Conservation (phyloP, 2,329 filamentous ascomycete species). For the Rugonectria rugulosa region DNA sequence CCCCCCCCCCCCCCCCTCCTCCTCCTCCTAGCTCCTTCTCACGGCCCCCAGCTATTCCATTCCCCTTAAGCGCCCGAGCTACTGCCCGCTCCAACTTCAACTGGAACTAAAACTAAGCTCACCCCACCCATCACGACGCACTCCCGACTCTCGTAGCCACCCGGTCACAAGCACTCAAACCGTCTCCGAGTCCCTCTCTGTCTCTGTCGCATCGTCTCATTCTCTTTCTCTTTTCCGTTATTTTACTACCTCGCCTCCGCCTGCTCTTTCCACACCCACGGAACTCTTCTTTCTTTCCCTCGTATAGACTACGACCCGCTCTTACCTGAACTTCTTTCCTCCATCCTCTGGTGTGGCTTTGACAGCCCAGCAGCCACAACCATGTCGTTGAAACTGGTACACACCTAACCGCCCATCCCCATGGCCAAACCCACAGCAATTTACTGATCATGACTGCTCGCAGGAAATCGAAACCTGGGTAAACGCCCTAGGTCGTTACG, state of each 20-base stretch:
- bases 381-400: conserved; percentile 70
- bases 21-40: not conserved
- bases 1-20: conserved; percentile 8
- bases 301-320: conserved; percentile 4
- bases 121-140: conserved; percentile 15
- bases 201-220: conserved; percentile 28
- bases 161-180: conserved; percentile 8
- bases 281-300: conserved; percentile 11
- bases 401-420: conserved; percentile 12
- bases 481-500: conserved; percentile 86
- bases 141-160: conserved; percentile 14
- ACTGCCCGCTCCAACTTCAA: conserved; percentile 15
- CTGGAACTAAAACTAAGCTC: conserved; percentile 20
- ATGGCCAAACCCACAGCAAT: conserved; percentile 20
- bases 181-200: conserved; percentile 5
- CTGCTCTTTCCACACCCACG: conserved; percentile 29
- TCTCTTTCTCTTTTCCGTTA: no score
- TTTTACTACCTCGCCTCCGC: conserved; percentile 13
- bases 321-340: conserved; percentile 3
- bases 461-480: conserved; percentile 99
- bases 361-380: conserved; percentile 39
- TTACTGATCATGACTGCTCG: conserved; percentile 20
- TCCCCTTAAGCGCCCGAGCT: conserved; percentile 37
- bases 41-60: conserved; percentile 16
- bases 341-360: conserved; percentile 28